A percentile compares a stretch with the other conserved stretches of the same genome.
These are phyloP conservation scores for Cytospora leucostoma DNA, from an alignment of 2,329 filamentous ascomycete species.

Conservation along the genomic window DNA sequence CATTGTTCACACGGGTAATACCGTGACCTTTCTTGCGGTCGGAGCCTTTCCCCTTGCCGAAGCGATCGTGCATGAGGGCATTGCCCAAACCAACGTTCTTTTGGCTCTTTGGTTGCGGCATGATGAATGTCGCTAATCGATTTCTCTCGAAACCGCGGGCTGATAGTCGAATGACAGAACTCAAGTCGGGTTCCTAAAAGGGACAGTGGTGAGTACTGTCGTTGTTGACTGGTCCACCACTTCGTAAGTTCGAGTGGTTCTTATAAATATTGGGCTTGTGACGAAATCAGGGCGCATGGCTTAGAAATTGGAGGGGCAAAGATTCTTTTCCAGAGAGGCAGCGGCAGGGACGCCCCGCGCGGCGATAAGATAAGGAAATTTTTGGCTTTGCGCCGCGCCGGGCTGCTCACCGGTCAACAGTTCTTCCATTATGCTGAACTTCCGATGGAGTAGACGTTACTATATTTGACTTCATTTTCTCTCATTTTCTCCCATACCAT, in stretches of 20 bases:
- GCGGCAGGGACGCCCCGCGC: conserved; percentile 2
- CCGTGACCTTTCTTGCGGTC: conserved; percentile 71
- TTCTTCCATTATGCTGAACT: background rate
- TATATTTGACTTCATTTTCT: conserved; percentile 4
- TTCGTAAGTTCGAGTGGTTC: background rate
- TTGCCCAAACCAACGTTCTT: conserved; percentile 94
- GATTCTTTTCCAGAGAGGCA: conserved; percentile 19
- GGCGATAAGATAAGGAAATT: conserved; percentile 25
- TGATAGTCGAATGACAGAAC: background rate
- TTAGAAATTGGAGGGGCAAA: conserved; percentile 33
- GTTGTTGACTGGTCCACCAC: background rate
- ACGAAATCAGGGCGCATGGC: conserved; percentile 15
- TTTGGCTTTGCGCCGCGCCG: conserved; percentile 6
- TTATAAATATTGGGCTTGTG: background rate
- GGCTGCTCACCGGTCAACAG: background rate
- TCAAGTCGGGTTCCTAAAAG: no score
- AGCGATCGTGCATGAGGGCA: conserved; percentile 97
- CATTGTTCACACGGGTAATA: conserved; percentile 70
- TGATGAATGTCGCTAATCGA: conserved; percentile 40
- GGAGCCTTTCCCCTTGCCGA: conserved; percentile 85
- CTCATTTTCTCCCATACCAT: background rate
- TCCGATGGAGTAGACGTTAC: conserved; percentile 5
- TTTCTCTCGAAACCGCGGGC: background rate
- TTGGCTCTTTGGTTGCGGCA: conserved; percentile 83
- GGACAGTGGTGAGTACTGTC: no score